Percentiles rank a stretch among this genome's conserved stretches.
Conservation (phyloP, 352 stramenopile species). For the Saprolegnia parasitica region DNA sequence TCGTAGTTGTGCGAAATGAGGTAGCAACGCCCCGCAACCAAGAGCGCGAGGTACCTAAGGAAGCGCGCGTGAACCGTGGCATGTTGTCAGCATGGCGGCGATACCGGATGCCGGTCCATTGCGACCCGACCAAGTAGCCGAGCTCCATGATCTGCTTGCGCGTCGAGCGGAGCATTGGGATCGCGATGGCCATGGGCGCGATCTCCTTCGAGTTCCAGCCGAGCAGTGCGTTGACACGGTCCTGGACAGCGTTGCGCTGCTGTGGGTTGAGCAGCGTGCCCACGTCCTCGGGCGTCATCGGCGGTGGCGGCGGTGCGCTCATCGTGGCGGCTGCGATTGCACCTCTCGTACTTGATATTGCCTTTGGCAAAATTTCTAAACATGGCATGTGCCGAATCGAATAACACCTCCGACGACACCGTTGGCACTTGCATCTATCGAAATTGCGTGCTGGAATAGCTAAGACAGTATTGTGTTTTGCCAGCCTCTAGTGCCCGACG, state of each 20-base stretch:
- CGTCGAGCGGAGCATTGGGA: slow-evolving; percentile 66
- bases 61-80: neutral
- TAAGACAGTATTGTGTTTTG: neutral
- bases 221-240: slow-evolving; percentile 62
- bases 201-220: slow-evolving; percentile 73
- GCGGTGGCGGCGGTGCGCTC: slow-evolving; percentile 6
- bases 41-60: slow-evolving; percentile 53
- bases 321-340: neutral
- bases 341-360: slow-evolving; percentile 14
- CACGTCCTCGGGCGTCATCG: slow-evolving; percentile 25
- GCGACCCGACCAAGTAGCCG: slow-evolving; percentile 81
- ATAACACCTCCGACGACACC: too few relatives aligned
- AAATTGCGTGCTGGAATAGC: neutral
- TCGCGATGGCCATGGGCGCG: slow-evolving; percentile 63
- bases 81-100: neutral
- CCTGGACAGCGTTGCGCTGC: slow-evolving; percentile 26
- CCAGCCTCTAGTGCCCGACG: neutral
- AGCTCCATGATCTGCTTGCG: slow-evolving; percentile 73
- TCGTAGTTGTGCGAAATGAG: slow-evolving; percentile 81
- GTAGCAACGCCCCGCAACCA: slow-evolving; percentile 77
- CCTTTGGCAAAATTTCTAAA: neutral
- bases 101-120: slow-evolving; percentile 61
- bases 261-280: slow-evolving; percentile 22
- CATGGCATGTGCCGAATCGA: neutral
- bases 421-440: too few relatives aligned